Percentiles rank a stretch among this genome's conserved stretches.
Evolutionary conservation across 306 rosid genomes (phyloP).

Genomic region (Vigna nakashimae): DNA sequence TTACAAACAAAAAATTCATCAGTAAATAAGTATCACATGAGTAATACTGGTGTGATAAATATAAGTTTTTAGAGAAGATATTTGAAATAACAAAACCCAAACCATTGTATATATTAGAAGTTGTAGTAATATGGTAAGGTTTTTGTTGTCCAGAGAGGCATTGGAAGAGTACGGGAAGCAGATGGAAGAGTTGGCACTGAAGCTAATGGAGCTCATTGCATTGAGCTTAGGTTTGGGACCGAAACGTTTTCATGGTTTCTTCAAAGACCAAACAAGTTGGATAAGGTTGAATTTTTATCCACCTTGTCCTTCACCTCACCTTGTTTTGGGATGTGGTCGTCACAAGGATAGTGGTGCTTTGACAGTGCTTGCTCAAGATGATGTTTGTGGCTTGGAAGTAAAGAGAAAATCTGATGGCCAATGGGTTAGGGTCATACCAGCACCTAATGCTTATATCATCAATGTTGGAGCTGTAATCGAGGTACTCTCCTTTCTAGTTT

Average conservation of each 20-base stretch:
- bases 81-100: too few relatives aligned
- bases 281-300: constrained; percentile 48
- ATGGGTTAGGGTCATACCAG: neutral
- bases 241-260: constrained; percentile 41
- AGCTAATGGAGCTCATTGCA: constrained; percentile 48
- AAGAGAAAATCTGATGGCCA: neutral
- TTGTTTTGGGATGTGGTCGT: constrained; percentile 20
- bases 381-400: neutral
- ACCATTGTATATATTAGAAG: too few relatives aligned
- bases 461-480: constrained; percentile 50
- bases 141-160: constrained; percentile 28
- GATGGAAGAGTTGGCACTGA: constrained; percentile 55
- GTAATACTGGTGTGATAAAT: too few relatives aligned
- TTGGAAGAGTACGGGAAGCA: constrained; percentile 54
- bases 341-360: neutral
- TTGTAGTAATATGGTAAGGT: too few relatives aligned
- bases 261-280: constrained; percentile 51
- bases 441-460: constrained; percentile 52
- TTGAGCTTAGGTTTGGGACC: constrained; percentile 32
- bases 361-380: neutral
- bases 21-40: too few relatives aligned
- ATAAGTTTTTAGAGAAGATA: too few relatives aligned
- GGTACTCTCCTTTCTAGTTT: neutral
- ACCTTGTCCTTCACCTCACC: constrained; percentile 45
- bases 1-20: too few relatives aligned